A percentile compares a stretch with the other conserved stretches of the same genome.
Conservation (phyloP, 352 stramenopile species). For the Elongisporangium anandrum region DNA sequence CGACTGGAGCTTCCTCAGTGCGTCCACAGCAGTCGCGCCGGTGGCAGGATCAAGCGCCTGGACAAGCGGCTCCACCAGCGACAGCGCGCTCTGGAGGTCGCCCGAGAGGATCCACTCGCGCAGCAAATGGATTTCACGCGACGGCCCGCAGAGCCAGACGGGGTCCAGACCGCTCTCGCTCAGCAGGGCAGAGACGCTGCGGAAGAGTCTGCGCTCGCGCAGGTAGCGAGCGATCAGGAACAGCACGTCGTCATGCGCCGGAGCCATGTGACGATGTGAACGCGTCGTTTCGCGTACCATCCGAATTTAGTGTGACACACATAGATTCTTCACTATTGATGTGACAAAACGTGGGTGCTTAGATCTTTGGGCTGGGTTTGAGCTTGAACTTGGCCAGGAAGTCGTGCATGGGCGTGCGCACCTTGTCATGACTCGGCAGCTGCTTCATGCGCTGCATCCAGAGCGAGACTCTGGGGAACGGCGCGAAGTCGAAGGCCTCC, state of each 20-base stretch:
- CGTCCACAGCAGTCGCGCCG: conserved; percentile 2
- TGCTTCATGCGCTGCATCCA: conserved; percentile 11
- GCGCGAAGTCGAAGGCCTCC: conserved; percentile 6
- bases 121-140: conserved; percentile 37
- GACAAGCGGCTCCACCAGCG: conserved; percentile 34
- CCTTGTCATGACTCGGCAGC: conserved; percentile 3
- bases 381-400: conserved; percentile 26
- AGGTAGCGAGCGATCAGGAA: conserved; percentile 52
- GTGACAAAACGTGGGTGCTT: conserved; percentile 8
- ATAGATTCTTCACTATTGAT: background rate
- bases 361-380: background rate
- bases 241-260: conserved; percentile 26
- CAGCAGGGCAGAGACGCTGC: conserved; percentile 39
- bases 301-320: background rate
- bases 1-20: conserved; percentile 34
- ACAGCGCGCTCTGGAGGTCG: conserved; percentile 27
- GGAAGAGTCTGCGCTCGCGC: conserved; percentile 25
- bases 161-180: conserved; percentile 51
- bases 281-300: background rate
- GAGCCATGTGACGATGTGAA: background rate
- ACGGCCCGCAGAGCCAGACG: conserved; percentile 49
- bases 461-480: conserved; percentile 1
- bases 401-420: conserved; percentile 2
- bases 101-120: conserved; percentile 51
- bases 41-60: conserved; percentile 6